Percentiles rank a stretch among this genome's conserved stretches.
Conservation (phyloP, 345 rosid species). For the Eucalyptus camaldulensis region DNA sequence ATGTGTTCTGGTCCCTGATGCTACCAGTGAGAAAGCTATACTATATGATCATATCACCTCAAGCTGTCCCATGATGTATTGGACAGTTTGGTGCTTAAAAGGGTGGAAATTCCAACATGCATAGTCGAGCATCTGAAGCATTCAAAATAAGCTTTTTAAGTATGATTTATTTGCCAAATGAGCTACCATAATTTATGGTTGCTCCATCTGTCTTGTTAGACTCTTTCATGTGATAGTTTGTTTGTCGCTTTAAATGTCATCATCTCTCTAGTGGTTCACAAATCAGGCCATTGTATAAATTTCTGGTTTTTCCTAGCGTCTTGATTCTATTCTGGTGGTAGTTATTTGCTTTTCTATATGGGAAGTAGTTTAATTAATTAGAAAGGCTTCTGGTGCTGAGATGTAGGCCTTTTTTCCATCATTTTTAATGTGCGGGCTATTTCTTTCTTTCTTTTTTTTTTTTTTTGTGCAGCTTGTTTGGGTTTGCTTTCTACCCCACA, state of each 20-base stretch:
- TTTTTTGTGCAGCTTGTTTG: conserved; percentile 69
- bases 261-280: background rate
- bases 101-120: background rate
- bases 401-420: background rate
- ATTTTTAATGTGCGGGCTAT: background rate
- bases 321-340: background rate
- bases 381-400: background rate
- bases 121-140: background rate
- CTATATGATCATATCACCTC: background rate
- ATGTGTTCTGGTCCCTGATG: background rate
- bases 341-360: background rate
- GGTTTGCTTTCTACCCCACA: conserved; percentile 47
- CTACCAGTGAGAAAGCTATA: background rate
- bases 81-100: background rate
- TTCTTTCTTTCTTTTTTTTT: background rate
- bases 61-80: background rate
- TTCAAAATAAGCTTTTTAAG: background rate
- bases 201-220: background rate
- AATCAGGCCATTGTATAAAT: background rate
- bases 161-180: background rate
- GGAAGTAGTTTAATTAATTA: background rate
- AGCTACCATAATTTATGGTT: background rate
- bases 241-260: background rate
- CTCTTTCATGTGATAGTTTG: background rate
- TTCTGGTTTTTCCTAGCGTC: background rate